A percentile compares a stretch with the other conserved stretches of the same genome.
Conservation (phyloP, 1,139 yeast genomes). For the Arxiozyma telluris region DNA sequence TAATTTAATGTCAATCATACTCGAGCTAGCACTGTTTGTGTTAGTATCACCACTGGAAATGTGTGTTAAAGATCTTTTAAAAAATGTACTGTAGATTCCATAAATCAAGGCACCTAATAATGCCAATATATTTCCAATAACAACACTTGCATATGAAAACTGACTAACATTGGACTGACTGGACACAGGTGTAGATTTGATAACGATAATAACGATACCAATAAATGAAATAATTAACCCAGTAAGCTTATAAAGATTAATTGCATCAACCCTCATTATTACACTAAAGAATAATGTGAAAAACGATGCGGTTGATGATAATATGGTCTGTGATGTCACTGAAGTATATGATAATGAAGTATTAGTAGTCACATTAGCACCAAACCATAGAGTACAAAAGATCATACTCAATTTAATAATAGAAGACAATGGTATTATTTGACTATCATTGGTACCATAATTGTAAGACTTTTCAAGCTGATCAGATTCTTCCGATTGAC, state of each 20-base stretch:
- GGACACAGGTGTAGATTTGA: conserved; percentile 42
- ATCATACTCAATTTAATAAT: conserved; percentile 51
- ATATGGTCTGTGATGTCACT: conserved; percentile 86
- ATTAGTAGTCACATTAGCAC: conserved; percentile 80
- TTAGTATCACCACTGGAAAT: conserved; percentile 40
- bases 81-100: conserved; percentile 78
- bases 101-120: conserved; percentile 78
- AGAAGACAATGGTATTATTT: conserved; percentile 32
- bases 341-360: conserved; percentile 80
- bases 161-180: conserved; percentile 5
- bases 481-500: neutral
- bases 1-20: conserved; percentile 58
- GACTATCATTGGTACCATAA: conserved; percentile 14
- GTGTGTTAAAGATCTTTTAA: conserved; percentile 60
- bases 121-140: conserved; percentile 69
- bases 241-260: conserved; percentile 53
- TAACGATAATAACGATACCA: conserved; percentile 66
- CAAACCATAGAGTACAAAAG: conserved; percentile 81
- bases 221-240: conserved; percentile 64
- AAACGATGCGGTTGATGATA: conserved; percentile 85
- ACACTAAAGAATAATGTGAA: conserved; percentile 81
- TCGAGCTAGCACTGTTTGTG: neutral
- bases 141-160: conserved; percentile 5
- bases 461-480: neutral
- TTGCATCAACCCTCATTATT: conserved; percentile 58